These are phyloP conservation scores for Orychophragmus violaceus DNA, from an alignment of 345 rosid genomes.

Conservation along the genomic window DNA sequence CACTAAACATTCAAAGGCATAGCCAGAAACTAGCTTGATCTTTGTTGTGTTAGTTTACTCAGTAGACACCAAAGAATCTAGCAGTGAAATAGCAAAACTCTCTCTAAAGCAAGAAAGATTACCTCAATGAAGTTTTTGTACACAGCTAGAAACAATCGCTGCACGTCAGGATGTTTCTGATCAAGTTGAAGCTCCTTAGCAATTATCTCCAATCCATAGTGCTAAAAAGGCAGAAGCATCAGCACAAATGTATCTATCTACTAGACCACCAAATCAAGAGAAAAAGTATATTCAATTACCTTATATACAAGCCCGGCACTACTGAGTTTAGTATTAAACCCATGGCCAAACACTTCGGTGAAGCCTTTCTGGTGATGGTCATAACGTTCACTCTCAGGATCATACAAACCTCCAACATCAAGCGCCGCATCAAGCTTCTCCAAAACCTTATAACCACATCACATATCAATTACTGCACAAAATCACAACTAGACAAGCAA, in stretches of 20 bases:
- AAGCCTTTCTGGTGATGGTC: constrained; percentile 90
- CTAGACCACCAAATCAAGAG: neutral
- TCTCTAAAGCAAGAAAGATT: neutral
- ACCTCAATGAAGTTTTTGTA: constrained; percentile 93
- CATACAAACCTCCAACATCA: constrained; percentile 84
- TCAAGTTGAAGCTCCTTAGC: constrained; percentile 69
- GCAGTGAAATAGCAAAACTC: neutral
- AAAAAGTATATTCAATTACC: constrained; percentile 29
- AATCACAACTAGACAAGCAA: neutral
- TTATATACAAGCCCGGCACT: constrained; percentile 88
- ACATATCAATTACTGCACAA: neutral
- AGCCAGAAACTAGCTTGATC: neutral
- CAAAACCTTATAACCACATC: constrained; percentile 45
- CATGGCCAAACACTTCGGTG: constrained; percentile 72
- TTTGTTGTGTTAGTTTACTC: neutral
- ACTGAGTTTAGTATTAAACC: constrained; percentile 75
- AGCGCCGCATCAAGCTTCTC: constrained; percentile 80
- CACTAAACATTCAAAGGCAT: neutral
- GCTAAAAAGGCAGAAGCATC: constrained; percentile 27
- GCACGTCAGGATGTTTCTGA: constrained; percentile 62
- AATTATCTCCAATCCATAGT: constrained; percentile 79
- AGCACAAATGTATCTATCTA: neutral
- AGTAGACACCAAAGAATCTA: neutral
- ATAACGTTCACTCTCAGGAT: constrained; percentile 55
- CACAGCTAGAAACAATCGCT: constrained; percentile 52